Conservation (phyloP, 768 basidiomycete species). For the Tylopilus felleus region DNA sequence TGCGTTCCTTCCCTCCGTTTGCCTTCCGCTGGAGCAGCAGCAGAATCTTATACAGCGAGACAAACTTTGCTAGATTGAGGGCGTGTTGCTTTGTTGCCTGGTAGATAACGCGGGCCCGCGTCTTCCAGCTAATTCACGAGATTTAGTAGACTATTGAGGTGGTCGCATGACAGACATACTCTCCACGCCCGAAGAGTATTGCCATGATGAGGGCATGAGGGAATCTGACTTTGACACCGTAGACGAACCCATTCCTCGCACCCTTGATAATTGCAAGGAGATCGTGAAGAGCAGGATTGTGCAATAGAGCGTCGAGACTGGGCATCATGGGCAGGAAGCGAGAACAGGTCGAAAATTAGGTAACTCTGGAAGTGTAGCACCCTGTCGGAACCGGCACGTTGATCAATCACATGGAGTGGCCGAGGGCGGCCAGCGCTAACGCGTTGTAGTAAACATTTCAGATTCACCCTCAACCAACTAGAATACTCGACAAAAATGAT, state of each 20-base stretch:
- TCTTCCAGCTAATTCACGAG: slow-evolving; percentile 54
- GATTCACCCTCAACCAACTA: neutral
- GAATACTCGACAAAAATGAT: neutral
- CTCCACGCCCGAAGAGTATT: slow-evolving; percentile 86
- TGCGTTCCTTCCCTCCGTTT: slow-evolving; percentile 80
- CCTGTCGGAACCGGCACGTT: neutral
- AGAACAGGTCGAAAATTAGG: neutral
- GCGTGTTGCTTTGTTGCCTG: slow-evolving; percentile 89
- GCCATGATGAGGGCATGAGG: slow-evolving; percentile 98
- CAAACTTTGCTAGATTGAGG: slow-evolving; percentile 89
- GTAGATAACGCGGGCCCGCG: slow-evolving; percentile 67
- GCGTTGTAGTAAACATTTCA: too few relatives aligned
- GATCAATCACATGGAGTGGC: neutral
- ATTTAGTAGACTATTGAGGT: slow-evolving; percentile 7
- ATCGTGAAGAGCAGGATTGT: slow-evolving; percentile 81
- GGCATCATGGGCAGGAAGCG: slow-evolving; percentile 19
- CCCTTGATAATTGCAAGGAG: slow-evolving; percentile 93
- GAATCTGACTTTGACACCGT: slow-evolving; percentile 88
- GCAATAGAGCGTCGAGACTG: slow-evolving; percentile 23
- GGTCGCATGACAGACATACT: slow-evolving; percentile 50
- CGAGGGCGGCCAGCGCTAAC: neutral
- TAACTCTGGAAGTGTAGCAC: neutral
- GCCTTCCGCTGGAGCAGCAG: slow-evolving; percentile 77
- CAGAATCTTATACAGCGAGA: slow-evolving; percentile 86
- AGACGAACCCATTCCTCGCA: slow-evolving; percentile 85